Base-by-base conservation (phyloP, 2,329 filamentous ascomycete genomes). In the Cladosporium colombiae region DNA sequence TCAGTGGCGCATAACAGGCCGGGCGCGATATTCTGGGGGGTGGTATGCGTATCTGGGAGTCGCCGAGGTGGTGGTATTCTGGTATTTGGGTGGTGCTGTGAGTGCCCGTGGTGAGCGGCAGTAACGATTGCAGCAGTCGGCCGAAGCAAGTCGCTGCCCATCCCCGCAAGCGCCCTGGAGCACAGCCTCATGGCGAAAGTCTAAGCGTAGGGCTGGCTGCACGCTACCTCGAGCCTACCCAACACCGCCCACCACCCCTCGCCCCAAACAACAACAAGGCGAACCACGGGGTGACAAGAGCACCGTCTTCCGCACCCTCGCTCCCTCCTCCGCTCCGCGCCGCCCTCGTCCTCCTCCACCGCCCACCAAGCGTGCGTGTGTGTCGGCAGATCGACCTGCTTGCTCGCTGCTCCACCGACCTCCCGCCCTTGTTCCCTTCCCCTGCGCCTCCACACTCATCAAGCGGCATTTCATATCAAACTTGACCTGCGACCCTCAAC, bases 391-490 rank as follows among this genome's bases (percentile, higher is more conserved):
- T 29, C 27, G 27, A 29, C 35, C 10, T 37, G 14, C 14, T 18
- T 18, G 14, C 35, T 35, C 14, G 33, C 35, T 37, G 35, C 40
- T 46, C 18, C 14, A 46, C 40, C 8, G 40, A 46, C n/a, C 40
- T 46, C 18, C 40, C n/a, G n/a, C 40, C 40, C 40, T 46, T 46
- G 40, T 55, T 55, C 52, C 52, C 52, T 55, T 55, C 52, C 52
- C 52, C 52, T 55, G 52, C 52, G 52, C 52, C 52, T 55, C 52
- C 52, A 55, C 52, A 55, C 18, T 31, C 40, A 46, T 29, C 52
- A 55, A 55, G 52, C 52, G 52, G 52, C 18, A 55, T 55, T 55
- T 55, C 27, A 55, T 55, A 31, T 55, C 52, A n/a, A 55, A 55
- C 52, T 55, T 55, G 52, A 29, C 27, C 52, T 31, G 29, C 52